Percentiles rank a stretch among this genome's conserved stretches.
Evolutionary conservation across 2,329 filamentous ascomycete species (phyloP).

Genomic region (Diaporthe sp.): DNA sequence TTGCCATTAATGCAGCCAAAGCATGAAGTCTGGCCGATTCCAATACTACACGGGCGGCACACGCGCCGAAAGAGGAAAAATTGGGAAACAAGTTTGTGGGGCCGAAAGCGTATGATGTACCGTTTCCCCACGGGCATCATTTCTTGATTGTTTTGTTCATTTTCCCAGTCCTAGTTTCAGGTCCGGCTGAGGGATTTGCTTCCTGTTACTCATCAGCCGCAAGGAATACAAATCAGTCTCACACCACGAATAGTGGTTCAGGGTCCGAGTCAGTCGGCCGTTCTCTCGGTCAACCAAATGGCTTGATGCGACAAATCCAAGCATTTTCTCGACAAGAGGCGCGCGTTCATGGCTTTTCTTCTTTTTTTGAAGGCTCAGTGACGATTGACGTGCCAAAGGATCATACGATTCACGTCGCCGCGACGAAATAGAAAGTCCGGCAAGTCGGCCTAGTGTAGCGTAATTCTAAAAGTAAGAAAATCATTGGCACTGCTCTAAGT

Average conservation of each 20-base stretch:
- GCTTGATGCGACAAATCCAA: not conserved
- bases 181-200: not conserved
- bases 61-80: not conserved
- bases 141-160: not conserved
- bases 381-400: not conserved
- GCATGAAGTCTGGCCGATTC: not conserved
- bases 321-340: not conserved
- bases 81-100: not conserved
- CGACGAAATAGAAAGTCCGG: slow-evolving; percentile 10
- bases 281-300: slow-evolving; percentile 14
- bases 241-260: not conserved
- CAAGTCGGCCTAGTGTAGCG: not conserved
- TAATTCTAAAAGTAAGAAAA: not conserved
- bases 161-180: not conserved
- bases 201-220: not conserved
- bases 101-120: not conserved
- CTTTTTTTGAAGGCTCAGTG: not conserved
- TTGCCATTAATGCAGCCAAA: not conserved
- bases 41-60: not conserved
- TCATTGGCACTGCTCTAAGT: not conserved
- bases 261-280: slow-evolving; percentile 13
- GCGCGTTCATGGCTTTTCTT: not conserved
- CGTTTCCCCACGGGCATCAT: not conserved
- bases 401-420: not conserved
- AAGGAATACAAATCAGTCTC: not conserved